Base-by-base conservation (phyloP, 371 early-diverging fungal genomes). In the Mucor sp. region DNA sequence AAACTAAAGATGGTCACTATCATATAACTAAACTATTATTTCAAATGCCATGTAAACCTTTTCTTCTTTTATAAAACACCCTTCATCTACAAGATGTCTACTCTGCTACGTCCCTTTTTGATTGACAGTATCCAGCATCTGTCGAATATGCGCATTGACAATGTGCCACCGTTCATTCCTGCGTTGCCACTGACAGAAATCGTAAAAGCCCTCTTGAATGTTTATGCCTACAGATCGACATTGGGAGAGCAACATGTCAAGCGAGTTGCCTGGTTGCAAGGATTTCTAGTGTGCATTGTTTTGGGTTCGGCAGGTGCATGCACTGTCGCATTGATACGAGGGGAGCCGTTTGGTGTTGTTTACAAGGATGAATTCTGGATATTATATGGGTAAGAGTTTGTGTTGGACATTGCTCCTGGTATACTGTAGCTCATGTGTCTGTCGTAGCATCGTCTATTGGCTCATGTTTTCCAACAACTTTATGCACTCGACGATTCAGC, bases 311-410 rank as follows among this genome's bases (percentile, higher is more conserved):
- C 57, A 23, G 65, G 65, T 9, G 8, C 44, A 57, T 30, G 30
- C 14, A 57, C 57, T 8, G 65, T 65, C 3, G 57, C 65, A 5
- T 32, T 58, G 43, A 30, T 65, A 4, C 56, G 65, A 43, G 65
- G 65, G 3, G 58, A 56, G 32, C 33, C 65, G 6, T 19, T 65
- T n/a, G 30, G 57, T 44, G 15, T 58, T 4, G 8, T 65, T 4
- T 43, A 43, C 3, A 65, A 44, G 12, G 39, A 33, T 58, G 58
- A 47, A 15, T 19, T 65, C 32, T 65, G 65, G 58, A 43, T 58
- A 5, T 44, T 44, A n/a, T 39, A 47, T 33, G 30, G 55, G 63
- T 53, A 55, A 55, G 32, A 3, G 19, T 17, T 2, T 9, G 5
- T 48, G 19, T 9, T 50, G 12, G 25, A 12, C 50, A 25, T 50